These are phyloP conservation scores for Cytospora piceae DNA, from an alignment of 2,329 filamentous ascomycete species.

Conservation along the genomic window DNA sequence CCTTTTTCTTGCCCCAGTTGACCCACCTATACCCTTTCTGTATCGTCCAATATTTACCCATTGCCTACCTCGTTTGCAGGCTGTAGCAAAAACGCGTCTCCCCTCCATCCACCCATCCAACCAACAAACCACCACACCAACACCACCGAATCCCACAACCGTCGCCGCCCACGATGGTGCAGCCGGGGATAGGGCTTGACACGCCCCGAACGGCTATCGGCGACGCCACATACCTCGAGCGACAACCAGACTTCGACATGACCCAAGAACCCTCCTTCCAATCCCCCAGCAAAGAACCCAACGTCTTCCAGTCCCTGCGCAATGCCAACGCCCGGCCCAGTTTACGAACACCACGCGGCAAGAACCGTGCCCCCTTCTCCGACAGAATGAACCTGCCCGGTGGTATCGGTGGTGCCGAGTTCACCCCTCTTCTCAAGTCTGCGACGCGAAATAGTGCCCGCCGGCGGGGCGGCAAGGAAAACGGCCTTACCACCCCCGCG, in stretches of 20 bases:
- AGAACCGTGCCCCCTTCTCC: constrained; percentile 65
- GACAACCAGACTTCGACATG: constrained; percentile 75
- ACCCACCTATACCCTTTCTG: constrained; percentile 19
- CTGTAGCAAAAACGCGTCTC: constrained; percentile 23
- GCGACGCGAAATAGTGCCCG: constrained; percentile 73
- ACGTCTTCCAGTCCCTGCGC: constrained; percentile 75
- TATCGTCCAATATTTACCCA: constrained; percentile 13
- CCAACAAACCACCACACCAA: constrained; percentile 2
- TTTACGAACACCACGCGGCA: constrained; percentile 72
- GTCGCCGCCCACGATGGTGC: constrained; percentile 58
- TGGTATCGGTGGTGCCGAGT: constrained; percentile 73
- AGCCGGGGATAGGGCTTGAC: constrained; percentile 70
- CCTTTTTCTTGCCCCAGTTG: constrained; percentile 16
- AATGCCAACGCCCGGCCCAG: constrained; percentile 62
- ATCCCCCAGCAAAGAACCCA: constrained; percentile 76
- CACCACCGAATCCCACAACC: constrained; percentile 30
- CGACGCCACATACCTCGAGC: constrained; percentile 79
- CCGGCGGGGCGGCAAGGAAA: constrained; percentile 64
- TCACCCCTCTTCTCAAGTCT: constrained; percentile 89
- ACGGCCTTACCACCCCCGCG: constrained; percentile 69
- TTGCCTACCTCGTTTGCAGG: constrained; percentile 18
- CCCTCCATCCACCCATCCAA: neutral
- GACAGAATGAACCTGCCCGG: constrained; percentile 73
- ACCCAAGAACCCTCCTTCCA: constrained; percentile 88
- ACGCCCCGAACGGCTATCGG: constrained; percentile 84